Base-by-base conservation (phyloP, 2,329 filamentous ascomycete species). In the Aspergillus luchuensis region DNA sequence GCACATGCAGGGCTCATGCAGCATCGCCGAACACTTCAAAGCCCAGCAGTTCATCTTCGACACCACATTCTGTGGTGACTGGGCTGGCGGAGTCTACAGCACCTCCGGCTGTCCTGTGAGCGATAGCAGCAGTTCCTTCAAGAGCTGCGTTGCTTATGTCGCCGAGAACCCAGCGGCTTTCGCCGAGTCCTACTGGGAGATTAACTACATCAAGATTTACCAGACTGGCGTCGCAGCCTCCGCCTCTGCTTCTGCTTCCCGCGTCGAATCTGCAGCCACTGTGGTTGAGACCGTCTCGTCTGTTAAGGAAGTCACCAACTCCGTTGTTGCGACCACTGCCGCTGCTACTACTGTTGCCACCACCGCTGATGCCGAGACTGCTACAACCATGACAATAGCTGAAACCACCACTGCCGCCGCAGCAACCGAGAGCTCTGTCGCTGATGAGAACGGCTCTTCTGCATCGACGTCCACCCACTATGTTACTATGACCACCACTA, bases 131-230 rank as follows among this genome's bases (percentile, higher is more conserved):
- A 11, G 67, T 76, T 54, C 89, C 83, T 10, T 95, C 90, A 79
- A 75, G 41, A 76, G 73, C 66, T 97, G 93, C 78, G 75, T 87
- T 39, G 85, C 87, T 33, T 96, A 87, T 73, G 92, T 96, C 25
- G 82, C 82, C 48, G 77, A 82, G 64, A 89, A 94, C 74, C 90
- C 92, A 0, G 71, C 76, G 8, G 88, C 82, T 23, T 96, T 94
- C 74, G 75, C 79, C 53, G 82, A 95, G 41, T 85, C 90, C 1
- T 96, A 89, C 79, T 96, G 91, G 90, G 80, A 87, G 61, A 85
- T 96, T 76, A 90, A 89, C 73, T 87, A 83, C 21, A 80, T 92
- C 72, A 87, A 86, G 77, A 83, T 91, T n/a, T 92, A 83, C 69
- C 67, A 76, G 61, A 58, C 63, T 10, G 70, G 70, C 1, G 45